Conservation (phyloP, 2,329 filamentous ascomycete species). For the Botryotinia narcissicola region DNA sequence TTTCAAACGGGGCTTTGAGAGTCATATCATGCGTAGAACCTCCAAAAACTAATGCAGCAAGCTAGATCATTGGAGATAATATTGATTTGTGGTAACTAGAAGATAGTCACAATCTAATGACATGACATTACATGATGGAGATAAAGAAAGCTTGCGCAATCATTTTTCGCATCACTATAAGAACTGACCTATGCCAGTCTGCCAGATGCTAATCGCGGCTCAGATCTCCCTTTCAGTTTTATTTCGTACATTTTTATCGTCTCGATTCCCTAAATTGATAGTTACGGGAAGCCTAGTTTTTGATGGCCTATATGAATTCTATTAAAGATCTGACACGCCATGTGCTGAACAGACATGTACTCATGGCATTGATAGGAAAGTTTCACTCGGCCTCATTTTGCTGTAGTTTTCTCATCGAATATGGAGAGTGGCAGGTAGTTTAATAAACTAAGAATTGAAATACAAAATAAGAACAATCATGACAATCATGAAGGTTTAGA, state of each 20-base stretch:
- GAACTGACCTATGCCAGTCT: not conserved
- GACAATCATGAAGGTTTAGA: fast-evolving
- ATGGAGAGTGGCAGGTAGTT: fast-evolving
- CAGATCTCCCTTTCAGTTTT: not conserved
- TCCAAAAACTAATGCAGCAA: not conserved
- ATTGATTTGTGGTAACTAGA: not conserved
- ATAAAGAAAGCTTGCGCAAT: not conserved
- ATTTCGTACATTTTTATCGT: not conserved
- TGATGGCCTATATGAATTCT: fast-evolving
- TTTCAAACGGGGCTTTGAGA: not conserved
- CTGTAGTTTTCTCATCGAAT: not conserved
- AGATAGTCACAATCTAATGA: not conserved
- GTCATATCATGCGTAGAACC: not conserved
- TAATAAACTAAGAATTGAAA: too few species aligned
- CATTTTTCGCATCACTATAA: not conserved
- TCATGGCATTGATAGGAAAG: not conserved
- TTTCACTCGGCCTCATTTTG: not conserved
- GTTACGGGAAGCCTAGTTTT: not conserved
- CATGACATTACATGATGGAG: not conserved
- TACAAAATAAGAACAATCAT: not conserved
- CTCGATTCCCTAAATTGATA: not conserved
- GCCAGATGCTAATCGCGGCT: fast-evolving
- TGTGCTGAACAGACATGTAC: not conserved
- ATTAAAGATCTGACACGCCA: fast-evolving
- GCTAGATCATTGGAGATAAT: not conserved